Evolutionary conservation across 1,284 basidiomycete species (phyloP).

Genomic region (Ustilago nuda): DNA sequence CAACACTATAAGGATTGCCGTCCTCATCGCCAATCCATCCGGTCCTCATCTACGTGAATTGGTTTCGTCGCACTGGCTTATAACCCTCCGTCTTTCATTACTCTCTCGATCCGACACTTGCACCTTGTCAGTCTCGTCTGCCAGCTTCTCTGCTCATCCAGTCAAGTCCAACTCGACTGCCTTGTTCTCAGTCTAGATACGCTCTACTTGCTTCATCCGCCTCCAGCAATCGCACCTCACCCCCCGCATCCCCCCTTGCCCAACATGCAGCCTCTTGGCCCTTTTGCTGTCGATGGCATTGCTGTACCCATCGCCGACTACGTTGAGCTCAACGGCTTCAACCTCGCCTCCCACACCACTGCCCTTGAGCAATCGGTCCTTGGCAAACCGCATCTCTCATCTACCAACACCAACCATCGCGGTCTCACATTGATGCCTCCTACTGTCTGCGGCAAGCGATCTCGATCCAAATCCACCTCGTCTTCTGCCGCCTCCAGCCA

Average conservation of each 20-base stretch:
- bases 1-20: constrained; percentile 31
- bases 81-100: constrained; percentile 19
- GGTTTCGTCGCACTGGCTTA: constrained; percentile 54
- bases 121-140: constrained; percentile 3
- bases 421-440: constrained; percentile 11
- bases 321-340: constrained; percentile 47
- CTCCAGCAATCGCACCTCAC: constrained; percentile 13
- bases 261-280: constrained; percentile 28
- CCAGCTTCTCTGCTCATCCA: constrained; percentile 13
- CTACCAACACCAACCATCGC: background rate
- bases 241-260: constrained; percentile 10
- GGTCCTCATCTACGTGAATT: constrained; percentile 54
- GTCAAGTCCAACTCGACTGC: constrained; percentile 21
- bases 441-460: constrained; percentile 46
- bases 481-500: constrained; percentile 37
- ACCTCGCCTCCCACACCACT: constrained; percentile 46
- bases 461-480: constrained; percentile 47
- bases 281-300: constrained; percentile 20
- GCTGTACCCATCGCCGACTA: constrained; percentile 24
- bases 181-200: constrained; percentile 19
- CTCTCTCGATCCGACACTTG: background rate
- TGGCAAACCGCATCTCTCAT: constrained; percentile 37
- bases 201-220: constrained; percentile 11
- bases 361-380: constrained; percentile 52
- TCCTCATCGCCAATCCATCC: constrained; percentile 31